phyloP scores from a whole-genome alignment of 768 basidiomycete genomes.

The Pilatotrama ljubarskyi region DNA sequence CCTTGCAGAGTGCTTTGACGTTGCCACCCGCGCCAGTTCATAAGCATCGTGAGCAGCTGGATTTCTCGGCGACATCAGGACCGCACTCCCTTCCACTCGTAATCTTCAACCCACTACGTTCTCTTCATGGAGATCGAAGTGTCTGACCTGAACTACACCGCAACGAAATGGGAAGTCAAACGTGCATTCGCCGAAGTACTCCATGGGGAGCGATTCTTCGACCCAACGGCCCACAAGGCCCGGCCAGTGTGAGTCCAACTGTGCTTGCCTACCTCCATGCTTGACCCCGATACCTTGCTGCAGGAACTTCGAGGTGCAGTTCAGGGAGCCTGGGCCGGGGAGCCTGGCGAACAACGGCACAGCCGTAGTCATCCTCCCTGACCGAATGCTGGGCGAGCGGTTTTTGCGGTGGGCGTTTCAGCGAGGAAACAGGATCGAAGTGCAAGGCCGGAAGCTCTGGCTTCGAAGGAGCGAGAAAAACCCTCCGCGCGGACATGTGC shows the following conservation, averaged over 20 bases:
- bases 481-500: neutral
- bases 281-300: constrained; percentile 25
- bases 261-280: too few species aligned
- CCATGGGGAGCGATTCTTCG: constrained; percentile 49
- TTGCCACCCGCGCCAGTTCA: too few species aligned
- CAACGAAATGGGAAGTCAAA: constrained; percentile 55
- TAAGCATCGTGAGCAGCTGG: too few species aligned
- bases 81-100: too few species aligned
- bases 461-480: constrained; percentile 1
- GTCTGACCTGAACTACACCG: constrained; percentile 35
- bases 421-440: constrained; percentile 28
- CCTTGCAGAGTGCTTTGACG: too few species aligned
- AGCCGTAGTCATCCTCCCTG: constrained; percentile 36
- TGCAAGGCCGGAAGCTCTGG: constrained; percentile 20
- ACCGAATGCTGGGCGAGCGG: constrained; percentile 36
- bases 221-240: constrained; percentile 1
- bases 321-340: constrained; percentile 49
- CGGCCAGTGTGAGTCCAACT: constrained; percentile 4
- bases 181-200: constrained; percentile 52
- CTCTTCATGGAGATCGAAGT: constrained; percentile 38
- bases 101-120: neutral
- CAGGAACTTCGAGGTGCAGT: constrained; percentile 61
- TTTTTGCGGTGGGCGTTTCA: constrained; percentile 45
- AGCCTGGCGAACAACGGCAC: constrained; percentile 59
- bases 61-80: too few species aligned